A percentile compares a stretch with the other conserved stretches of the same genome.
These are phyloP conservation scores for Penicillium sp. DNA, from an alignment of 2,329 filamentous ascomycete genomes.

Conservation along the genomic window DNA sequence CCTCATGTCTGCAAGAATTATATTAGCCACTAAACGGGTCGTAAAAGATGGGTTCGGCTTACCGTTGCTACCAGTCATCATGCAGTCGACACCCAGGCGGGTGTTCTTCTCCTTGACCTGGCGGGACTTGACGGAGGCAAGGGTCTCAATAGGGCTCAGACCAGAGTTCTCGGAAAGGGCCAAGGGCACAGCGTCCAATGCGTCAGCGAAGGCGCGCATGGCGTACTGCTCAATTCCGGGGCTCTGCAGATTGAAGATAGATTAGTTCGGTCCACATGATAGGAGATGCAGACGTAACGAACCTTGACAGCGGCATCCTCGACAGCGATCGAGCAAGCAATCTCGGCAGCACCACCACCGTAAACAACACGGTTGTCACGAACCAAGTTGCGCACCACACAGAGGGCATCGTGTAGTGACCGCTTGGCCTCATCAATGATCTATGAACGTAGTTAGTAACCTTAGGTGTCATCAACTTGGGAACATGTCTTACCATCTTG, in stretches of 20 bases:
- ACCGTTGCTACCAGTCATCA: slow-evolving; percentile 89
- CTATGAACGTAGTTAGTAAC: slow-evolving; percentile 47
- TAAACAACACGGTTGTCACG: slow-evolving; percentile 97
- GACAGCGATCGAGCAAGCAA: slow-evolving; percentile 93
- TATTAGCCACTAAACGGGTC: slow-evolving; percentile 3
- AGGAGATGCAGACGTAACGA: slow-evolving; percentile 13
- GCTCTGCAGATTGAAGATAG: slow-evolving; percentile 53
- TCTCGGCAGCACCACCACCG: slow-evolving; percentile 93
- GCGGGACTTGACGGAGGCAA: slow-evolving; percentile 92
- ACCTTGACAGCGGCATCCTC: slow-evolving; percentile 89
- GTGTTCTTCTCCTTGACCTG: slow-evolving; percentile 84
- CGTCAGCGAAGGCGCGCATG: slow-evolving; percentile 96
- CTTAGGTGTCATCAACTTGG: background rate
- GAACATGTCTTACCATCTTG: slow-evolving; percentile 80
- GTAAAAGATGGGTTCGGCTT: slow-evolving; percentile 31
- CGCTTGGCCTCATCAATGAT: slow-evolving; percentile 99
- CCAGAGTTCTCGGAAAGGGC: slow-evolving; percentile 96
- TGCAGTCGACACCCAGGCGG: slow-evolving; percentile 92
- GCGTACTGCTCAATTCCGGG: slow-evolving; percentile 98
- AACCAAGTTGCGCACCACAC: slow-evolving; percentile 95
- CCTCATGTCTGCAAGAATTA: slow-evolving; percentile 73
- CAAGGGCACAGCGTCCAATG: slow-evolving; percentile 91
- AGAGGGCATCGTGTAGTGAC: slow-evolving; percentile 94
- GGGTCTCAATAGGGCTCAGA: slow-evolving; percentile 89
- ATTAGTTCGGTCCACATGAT: slow-evolving; percentile 1